These are phyloP conservation scores for Leishmania amazonensis DNA, from an alignment of 208 protist species.

Conservation along the genomic window DNA sequence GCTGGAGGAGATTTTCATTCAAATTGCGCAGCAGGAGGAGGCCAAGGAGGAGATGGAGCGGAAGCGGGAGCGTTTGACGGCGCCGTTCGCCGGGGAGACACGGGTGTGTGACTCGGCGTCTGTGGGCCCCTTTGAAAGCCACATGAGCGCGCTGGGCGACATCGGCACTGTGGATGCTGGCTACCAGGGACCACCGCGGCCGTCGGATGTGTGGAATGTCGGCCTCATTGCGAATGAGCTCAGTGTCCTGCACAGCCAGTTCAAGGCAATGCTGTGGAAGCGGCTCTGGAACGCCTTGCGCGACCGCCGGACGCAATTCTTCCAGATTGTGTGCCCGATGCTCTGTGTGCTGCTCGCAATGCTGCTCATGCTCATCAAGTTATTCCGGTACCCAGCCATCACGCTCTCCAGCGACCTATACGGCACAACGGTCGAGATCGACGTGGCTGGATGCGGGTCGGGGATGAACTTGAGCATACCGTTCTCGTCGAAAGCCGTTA, in stretches of 20 bases:
- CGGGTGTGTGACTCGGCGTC: not conserved
- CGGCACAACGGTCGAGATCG: conserved; percentile 35
- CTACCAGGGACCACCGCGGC: not conserved
- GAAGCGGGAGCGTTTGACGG: not conserved
- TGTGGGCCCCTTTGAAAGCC: not conserved
- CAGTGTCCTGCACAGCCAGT: conserved; percentile 41
- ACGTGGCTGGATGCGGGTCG: conserved; percentile 27
- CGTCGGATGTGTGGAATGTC: conserved; percentile 47
- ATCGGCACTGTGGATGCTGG: not conserved
- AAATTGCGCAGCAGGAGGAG: conserved; percentile 47
- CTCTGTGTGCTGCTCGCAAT: conserved; percentile 70
- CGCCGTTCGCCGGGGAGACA: not conserved
- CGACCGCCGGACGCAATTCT: conserved; percentile 68
- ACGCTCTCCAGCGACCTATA: conserved; percentile 47
- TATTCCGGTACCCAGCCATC: conserved; percentile 35
- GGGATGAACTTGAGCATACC: conserved; percentile 28
- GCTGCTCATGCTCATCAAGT: conserved; percentile 62
- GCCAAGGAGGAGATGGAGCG: conserved; percentile 23
- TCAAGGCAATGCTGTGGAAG: conserved; percentile 66
- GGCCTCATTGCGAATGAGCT: conserved; percentile 20
- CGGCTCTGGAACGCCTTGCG: conserved; percentile 55
- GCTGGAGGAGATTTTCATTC: conserved; percentile 80
- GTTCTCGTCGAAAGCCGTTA: conserved; percentile 21
- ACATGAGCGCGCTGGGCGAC: conserved; percentile 1
- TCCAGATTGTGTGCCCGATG: conserved; percentile 78